These are phyloP conservation scores for Thalassiosira ordinaria DNA, from an alignment of 352 stramenopile species.

Conservation along the genomic window DNA sequence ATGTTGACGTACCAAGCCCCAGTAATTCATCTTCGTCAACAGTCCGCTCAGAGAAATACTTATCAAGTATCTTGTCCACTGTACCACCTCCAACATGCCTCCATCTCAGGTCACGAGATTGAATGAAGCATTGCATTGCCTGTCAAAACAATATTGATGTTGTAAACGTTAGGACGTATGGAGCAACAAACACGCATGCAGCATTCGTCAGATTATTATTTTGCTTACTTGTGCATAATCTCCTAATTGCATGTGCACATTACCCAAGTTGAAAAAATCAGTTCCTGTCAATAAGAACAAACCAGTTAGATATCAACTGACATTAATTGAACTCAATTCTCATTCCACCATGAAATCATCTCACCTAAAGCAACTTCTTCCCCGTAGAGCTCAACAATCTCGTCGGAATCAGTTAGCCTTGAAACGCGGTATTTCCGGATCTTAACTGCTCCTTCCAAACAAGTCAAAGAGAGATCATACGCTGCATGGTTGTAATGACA, in stretches of 20 bases:
- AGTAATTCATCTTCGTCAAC: constrained; percentile 66
- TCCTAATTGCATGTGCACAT: constrained; percentile 54
- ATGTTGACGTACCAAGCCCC: constrained; percentile 47
- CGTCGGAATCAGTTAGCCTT: constrained; percentile 24
- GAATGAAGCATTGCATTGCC: constrained; percentile 62
- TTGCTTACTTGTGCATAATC: constrained; percentile 56
- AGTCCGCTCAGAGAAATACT: constrained; percentile 42
- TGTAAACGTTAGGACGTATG: no score
- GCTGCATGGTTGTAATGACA: constrained; percentile 54
- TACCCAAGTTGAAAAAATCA: constrained; percentile 58
- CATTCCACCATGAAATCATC: no score
- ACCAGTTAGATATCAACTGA: no score
- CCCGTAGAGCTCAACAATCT: constrained; percentile 44
- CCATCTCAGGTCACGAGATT: constrained; percentile 61
- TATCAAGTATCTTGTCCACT: constrained; percentile 59
- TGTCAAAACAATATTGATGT: no score
- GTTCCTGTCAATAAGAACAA: no score
- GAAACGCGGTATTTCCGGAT: constrained; percentile 56
- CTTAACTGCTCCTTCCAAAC: constrained; percentile 57
- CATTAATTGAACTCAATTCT: no score
- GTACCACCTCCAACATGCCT: constrained; percentile 51
- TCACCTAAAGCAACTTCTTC: constrained; percentile 52
- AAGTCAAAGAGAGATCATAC: constrained; percentile 49
- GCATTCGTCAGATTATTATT: no score
- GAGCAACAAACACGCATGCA: no score